Conservation (phyloP, 768 basidiomycete species). For the Boletus pseudo-olivaceus region DNA sequence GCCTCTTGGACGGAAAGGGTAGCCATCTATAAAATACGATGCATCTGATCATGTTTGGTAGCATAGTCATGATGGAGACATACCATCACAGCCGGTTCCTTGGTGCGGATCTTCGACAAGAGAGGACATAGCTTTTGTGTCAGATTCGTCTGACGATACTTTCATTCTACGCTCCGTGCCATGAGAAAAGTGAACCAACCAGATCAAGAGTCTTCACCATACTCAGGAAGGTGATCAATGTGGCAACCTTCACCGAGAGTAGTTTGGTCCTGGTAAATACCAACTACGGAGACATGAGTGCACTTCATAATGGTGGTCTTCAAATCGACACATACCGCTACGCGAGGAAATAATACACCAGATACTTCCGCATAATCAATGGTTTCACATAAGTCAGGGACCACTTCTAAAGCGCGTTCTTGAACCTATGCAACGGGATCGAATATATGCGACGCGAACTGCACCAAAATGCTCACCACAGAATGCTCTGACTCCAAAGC, state of each 20-base stretch:
- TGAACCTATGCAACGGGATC: constrained; percentile 59
- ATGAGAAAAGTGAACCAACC: constrained; percentile 35
- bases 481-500: constrained; percentile 95
- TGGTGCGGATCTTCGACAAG: constrained; percentile 91
- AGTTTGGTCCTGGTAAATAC: constrained; percentile 93
- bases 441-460: not conserved
- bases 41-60: not conserved
- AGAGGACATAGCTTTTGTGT: constrained; percentile 96
- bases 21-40: constrained; percentile 57
- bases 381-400: constrained; percentile 87
- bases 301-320: not conserved
- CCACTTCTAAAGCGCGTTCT: constrained; percentile 79
- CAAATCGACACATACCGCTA: constrained; percentile 61
- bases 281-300: constrained; percentile 46
- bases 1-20: constrained; percentile 89
- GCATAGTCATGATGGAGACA: not conserved
- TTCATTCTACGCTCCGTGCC: not conserved
- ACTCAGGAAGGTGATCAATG: constrained; percentile 72
- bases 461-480: constrained; percentile 42
- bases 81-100: constrained; percentile 94
- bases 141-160: constrained; percentile 60
- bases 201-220: constrained; percentile 93
- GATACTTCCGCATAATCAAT: constrained; percentile 96
- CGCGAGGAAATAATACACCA: constrained; percentile 82
- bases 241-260: constrained; percentile 87